Conservation (phyloP, 805 yeast genomes). For the Candida michaelii region DNA sequence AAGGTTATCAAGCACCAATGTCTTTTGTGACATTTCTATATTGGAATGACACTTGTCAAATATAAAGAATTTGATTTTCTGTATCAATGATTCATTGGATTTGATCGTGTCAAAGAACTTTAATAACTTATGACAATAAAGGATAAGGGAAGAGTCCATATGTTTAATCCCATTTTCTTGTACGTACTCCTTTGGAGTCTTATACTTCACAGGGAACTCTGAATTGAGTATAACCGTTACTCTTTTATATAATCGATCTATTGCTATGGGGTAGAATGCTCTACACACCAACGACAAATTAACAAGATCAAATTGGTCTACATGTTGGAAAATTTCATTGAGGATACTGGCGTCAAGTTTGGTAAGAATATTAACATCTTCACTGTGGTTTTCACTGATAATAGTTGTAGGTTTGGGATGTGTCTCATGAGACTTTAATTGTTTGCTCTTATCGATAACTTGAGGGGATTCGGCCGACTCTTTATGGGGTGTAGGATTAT, state of each 20-base stretch:
- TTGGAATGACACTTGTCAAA: slow-evolving; percentile 32
- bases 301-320: slow-evolving; percentile 31
- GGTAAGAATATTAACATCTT: not conserved
- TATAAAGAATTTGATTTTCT: slow-evolving; percentile 27
- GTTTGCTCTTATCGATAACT: too few species aligned
- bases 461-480: too few species aligned
- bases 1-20: not conserved
- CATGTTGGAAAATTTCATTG: slow-evolving; percentile 22
- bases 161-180: slow-evolving; percentile 26
- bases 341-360: not conserved
- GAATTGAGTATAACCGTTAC: slow-evolving; percentile 31
- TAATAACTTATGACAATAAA: slow-evolving; percentile 18
- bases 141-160: slow-evolving; percentile 33
- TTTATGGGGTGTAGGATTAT: not conserved
- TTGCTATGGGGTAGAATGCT: slow-evolving; percentile 22
- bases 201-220: slow-evolving; percentile 25
- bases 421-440: too few species aligned
- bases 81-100: slow-evolving; percentile 20
- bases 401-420: too few species aligned
- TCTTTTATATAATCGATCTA: slow-evolving; percentile 26
- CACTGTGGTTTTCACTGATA: too few species aligned
- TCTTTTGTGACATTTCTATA: not conserved
- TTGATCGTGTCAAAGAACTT: slow-evolving; percentile 21
- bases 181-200: slow-evolving; percentile 17
- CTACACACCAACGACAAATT: slow-evolving; percentile 24